Evolutionary conservation across 352 stramenopile genomes (phyloP).

Genomic region (Elongisporangium anandrum): DNA sequence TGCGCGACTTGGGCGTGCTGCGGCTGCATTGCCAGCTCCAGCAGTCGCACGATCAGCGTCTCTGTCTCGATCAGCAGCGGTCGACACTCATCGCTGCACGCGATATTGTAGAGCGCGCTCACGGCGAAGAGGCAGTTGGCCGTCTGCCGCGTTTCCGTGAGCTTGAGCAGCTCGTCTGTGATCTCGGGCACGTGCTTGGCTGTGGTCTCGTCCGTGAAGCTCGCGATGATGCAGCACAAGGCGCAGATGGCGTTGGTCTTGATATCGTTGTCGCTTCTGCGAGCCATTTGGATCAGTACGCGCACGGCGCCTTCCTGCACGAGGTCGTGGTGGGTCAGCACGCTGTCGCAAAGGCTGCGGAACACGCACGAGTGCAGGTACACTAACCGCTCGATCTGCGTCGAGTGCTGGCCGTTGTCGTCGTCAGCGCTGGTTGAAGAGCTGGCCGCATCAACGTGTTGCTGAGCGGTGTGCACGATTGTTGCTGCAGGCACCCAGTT

Average conservation of each 20-base stretch:
- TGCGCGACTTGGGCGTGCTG: conserved; percentile 34
- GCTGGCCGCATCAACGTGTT: conserved; percentile 19
- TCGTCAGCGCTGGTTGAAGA: neutral
- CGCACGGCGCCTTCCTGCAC: conserved; percentile 50
- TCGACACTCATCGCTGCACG: conserved; percentile 61
- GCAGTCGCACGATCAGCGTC: conserved; percentile 30
- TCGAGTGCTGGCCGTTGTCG: neutral
- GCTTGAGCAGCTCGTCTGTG: conserved; percentile 41
- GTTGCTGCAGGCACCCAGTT: conserved; percentile 52
- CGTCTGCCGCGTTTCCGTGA: conserved; percentile 22
- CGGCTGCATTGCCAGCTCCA: conserved; percentile 23
- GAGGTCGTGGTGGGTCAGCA: conserved; percentile 68
- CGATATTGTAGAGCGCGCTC: conserved; percentile 70
- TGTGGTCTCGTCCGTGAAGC: conserved; percentile 44
- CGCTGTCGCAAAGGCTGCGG: conserved; percentile 67
- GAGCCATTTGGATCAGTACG: conserved; percentile 58
- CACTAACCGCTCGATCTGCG: conserved; percentile 18
- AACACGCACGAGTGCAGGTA: conserved; percentile 68
- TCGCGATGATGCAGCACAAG: conserved; percentile 59
- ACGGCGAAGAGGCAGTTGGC: conserved; percentile 52
- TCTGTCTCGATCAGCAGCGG: conserved; percentile 34
- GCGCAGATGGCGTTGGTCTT: conserved; percentile 68
- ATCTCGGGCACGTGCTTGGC: conserved; percentile 49
- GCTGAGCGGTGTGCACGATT: conserved; percentile 26
- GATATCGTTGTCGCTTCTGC: conserved; percentile 36